These are phyloP conservation scores for Taphrina flavorubra DNA, from an alignment of 1,139 yeast genomes.

Conservation along the genomic window DNA sequence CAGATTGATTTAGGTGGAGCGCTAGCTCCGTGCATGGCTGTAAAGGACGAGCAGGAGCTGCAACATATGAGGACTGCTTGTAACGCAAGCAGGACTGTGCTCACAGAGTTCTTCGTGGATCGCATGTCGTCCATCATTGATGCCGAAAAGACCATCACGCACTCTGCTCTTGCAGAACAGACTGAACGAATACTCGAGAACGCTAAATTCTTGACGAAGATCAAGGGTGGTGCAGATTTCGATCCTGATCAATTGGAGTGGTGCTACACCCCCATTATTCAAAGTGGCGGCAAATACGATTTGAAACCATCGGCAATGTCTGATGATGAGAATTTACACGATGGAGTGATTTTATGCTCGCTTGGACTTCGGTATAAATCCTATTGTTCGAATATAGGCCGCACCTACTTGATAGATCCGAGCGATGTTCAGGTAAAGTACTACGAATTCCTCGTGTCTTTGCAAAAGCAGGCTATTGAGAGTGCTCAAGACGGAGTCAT, in stretches of 20 bases:
- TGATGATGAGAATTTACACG: constrained; percentile 65
- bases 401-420: constrained; percentile 92
- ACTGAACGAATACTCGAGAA: constrained; percentile 84
- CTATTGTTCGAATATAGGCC: constrained; percentile 84
- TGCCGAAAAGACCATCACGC: constrained; percentile 78
- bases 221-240: constrained; percentile 49
- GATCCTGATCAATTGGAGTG: constrained; percentile 84
- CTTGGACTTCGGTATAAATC: constrained; percentile 86
- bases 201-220: constrained; percentile 63
- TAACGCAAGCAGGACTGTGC: constrained; percentile 76
- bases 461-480: constrained; percentile 65
- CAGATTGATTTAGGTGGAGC: constrained; percentile 65
- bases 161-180: constrained; percentile 73
- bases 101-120: constrained; percentile 77
- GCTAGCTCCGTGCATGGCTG: constrained; percentile 66
- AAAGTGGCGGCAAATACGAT: constrained; percentile 86
- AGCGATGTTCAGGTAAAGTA: constrained; percentile 73
- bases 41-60: constrained; percentile 81
- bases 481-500: constrained; percentile 70
- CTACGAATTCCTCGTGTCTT: constrained; percentile 72
- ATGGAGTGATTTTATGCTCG: constrained; percentile 82
- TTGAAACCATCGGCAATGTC: constrained; percentile 85
- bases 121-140: constrained; percentile 89
- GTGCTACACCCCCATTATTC: constrained; percentile 92
- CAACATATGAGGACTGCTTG: constrained; percentile 66